Base-by-base conservation (phyloP, 306 rosid genomes). In the Cajanus cajan region DNA sequence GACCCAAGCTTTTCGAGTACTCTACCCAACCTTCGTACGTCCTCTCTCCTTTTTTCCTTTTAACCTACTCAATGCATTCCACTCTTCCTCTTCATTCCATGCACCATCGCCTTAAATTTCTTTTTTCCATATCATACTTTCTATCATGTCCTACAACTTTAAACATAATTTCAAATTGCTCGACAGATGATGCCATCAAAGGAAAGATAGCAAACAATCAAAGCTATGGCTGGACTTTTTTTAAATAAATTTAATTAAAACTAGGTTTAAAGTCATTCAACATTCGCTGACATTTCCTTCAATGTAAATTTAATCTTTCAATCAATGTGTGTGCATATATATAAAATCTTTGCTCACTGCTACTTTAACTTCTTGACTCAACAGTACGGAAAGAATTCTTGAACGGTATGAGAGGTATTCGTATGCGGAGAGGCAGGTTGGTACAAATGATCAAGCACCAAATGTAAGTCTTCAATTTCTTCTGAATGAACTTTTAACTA, bases 401-500 rank as follows among this genome's bases (percentile, higher is more conserved):
- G 97, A 94, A 84, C 92, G 97, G 57, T 94, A 94, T 47, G 98
- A 94, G 54, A 89, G 98, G 84, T 83, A 85, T 64, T 89, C 97
- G 2, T 88, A 87, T 64, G 78, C 90, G 16, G 98, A 94, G 73
- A 90, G 82, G 87, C 96, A 86, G 82, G 79, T 69, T 68, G 73
- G 14, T 61, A 72, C 80, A 59, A 72, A 72, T 81, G 90, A 86
- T 13, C 82, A 77, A 1, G 79, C 86, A 28, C 62, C 90, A 75
- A 81, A 73, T 78, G 98, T 91, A 89, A 1, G 88, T 15, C 47
- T 31, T 64, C 76, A 8, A 8, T 63, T 59, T 16, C 12, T 4
- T 69, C 36, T 52, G 1, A 37, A 39, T 74, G 6, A 73, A 13
- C 47, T 33, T 44, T 73, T 1, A 73, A 13, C 11, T 40, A 0